phyloP scores from a whole-genome alignment of 345 rosid species.

The Gossypium bickii region DNA sequence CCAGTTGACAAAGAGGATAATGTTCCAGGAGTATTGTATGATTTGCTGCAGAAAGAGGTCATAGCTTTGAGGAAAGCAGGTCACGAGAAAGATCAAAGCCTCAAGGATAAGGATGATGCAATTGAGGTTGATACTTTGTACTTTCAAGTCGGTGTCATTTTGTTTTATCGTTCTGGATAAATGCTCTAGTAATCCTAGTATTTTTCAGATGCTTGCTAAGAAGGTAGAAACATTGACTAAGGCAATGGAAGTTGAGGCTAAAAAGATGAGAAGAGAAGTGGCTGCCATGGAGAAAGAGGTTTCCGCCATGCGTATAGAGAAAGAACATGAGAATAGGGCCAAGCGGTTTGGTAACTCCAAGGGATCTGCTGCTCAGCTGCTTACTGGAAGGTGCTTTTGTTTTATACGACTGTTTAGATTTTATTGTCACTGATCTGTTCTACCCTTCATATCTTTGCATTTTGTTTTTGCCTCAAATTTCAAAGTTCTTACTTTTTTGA shows the following conservation, averaged over 20 bases:
- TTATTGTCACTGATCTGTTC: not conserved
- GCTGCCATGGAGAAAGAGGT: conserved; percentile 99
- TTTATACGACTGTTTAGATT: not conserved
- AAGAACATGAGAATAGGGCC: conserved; percentile 72
- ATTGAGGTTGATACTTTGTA: conserved; percentile 58
- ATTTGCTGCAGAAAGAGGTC: conserved; percentile 92
- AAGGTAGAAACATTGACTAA: conserved; percentile 94
- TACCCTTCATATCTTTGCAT: not conserved
- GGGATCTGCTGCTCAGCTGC: conserved; percentile 71
- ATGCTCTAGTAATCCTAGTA: conserved; percentile 15
- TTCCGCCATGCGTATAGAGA: conserved; percentile 92
- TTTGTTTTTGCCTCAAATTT: not conserved
- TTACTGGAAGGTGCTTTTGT: conserved; percentile 69
- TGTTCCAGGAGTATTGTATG: conserved; percentile 75
- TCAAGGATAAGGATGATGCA: conserved; percentile 94
- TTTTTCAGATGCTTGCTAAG: conserved; percentile 80
- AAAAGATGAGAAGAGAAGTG: conserved; percentile 99
- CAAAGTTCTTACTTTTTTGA: not conserved
- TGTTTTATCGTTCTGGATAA: conserved; percentile 15
- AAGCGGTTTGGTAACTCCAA: conserved; percentile 60
- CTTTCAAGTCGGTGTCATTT: not conserved
- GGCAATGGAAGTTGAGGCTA: conserved; percentile 99
- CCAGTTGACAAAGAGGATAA: conserved; percentile 49
- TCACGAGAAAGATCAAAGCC: conserved; percentile 92
- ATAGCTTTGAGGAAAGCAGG: conserved; percentile 73